These are phyloP conservation scores for Penicillium hordei DNA, from an alignment of 2,329 filamentous ascomycete species.

Conservation along the genomic window DNA sequence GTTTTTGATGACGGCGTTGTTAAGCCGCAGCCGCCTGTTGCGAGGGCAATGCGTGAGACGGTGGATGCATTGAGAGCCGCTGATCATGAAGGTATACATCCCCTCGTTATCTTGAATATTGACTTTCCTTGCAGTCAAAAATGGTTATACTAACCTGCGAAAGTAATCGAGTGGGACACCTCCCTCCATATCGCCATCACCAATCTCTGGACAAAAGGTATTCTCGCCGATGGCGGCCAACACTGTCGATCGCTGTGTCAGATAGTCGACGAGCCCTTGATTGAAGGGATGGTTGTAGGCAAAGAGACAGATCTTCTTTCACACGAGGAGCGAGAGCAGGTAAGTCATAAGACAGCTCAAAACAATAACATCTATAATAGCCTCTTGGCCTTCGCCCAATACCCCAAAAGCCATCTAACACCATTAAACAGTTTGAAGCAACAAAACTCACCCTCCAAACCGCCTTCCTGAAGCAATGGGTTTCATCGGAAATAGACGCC, in stretches of 20 bases:
- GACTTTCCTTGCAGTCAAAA: not conserved
- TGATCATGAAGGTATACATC: conserved; percentile 44
- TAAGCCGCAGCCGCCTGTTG: conserved; percentile 59
- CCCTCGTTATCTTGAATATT: no score
- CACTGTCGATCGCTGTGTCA: conserved; percentile 28
- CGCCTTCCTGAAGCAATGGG: conserved; percentile 28
- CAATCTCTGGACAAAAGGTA: conserved; percentile 31
- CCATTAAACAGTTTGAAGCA: not conserved
- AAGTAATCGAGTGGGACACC: conserved; percentile 36
- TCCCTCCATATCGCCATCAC: conserved; percentile 24
- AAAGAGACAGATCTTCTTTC: conserved; percentile 26
- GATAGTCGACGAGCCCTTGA: conserved; percentile 31
- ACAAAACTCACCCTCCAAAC: conserved; percentile 23
- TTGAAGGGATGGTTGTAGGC: conserved; percentile 37
- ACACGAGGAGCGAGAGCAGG: conserved; percentile 23
- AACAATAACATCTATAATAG: fast-evolving
- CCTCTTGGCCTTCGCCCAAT: no score
- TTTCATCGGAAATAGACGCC: conserved; percentile 29
- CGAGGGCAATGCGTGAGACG: conserved; percentile 51
- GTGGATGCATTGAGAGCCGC: conserved; percentile 58
- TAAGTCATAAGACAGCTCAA: not conserved
- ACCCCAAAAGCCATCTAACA: no score
- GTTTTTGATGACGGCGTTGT: conserved; percentile 61
- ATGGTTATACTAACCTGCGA: not conserved
- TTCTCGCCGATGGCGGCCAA: conserved; percentile 34